Evolutionary conservation across 2,329 filamentous ascomycete species (phyloP).

Genomic region (Botrytis galanthina): DNA sequence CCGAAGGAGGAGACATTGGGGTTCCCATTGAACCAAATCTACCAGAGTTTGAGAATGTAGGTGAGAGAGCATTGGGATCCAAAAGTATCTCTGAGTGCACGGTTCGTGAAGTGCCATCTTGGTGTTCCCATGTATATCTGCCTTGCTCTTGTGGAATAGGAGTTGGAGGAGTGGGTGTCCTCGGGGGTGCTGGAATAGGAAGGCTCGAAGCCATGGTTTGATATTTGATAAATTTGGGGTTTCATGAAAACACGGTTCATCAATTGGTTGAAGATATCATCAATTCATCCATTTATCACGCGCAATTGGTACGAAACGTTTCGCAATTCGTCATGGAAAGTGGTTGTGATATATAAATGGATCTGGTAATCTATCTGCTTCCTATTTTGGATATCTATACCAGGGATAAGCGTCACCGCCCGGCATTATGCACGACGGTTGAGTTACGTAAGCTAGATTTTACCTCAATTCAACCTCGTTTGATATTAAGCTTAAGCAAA

Average conservation of each 20-base stretch:
- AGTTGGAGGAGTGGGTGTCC: slow-evolving; percentile 63
- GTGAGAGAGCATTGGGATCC: slow-evolving; percentile 48
- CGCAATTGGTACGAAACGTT: neutral
- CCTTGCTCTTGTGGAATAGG: slow-evolving; percentile 42
- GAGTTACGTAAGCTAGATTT: slow-evolving; percentile 13
- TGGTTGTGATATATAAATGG: slow-evolving; percentile 20
- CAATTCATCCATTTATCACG: neutral
- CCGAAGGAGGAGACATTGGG: slow-evolving; percentile 34
- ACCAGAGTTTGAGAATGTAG: slow-evolving; percentile 34
- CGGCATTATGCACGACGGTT: neutral
- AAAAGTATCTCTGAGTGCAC: slow-evolving; percentile 38
- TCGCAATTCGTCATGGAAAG: slow-evolving; percentile 14
- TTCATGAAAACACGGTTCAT: slow-evolving; percentile 10
- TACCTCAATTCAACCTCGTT: slow-evolving; percentile 13
- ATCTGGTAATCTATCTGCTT: slow-evolving; percentile 19
- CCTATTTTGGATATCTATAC: slow-evolving; percentile 9
- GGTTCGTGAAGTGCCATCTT: slow-evolving; percentile 26
- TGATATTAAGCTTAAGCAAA: slow-evolving; percentile 6
- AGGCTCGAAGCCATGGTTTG: slow-evolving; percentile 55
- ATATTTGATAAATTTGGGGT: slow-evolving; percentile 6
- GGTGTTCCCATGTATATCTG: slow-evolving; percentile 5
- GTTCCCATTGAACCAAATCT: slow-evolving; percentile 40
- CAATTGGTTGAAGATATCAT: slow-evolving; percentile 12
- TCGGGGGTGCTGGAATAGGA: slow-evolving; percentile 58
- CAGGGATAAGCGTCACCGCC: neutral